Evolutionary conservation across 257 asterid species (phyloP).

Genomic region (Nemophila menziesii): DNA sequence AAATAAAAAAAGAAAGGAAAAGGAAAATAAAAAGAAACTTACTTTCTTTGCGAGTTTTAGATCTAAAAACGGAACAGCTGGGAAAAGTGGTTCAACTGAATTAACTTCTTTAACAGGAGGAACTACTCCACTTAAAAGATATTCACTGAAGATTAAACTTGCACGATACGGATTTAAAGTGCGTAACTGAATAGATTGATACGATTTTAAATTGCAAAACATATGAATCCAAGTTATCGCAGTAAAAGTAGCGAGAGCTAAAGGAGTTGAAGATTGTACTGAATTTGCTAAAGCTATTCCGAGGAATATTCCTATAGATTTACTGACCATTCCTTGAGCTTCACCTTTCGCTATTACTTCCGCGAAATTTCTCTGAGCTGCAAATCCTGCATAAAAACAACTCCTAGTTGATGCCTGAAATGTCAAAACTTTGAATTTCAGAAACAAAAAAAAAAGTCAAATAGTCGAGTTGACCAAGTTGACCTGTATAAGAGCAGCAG

Average conservation of each 20-base stretch:
- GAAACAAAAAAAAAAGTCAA: neutral
- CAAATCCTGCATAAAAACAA: constrained; percentile 97
- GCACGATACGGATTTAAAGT: constrained; percentile 97
- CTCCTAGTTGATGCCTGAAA: constrained; percentile 94
- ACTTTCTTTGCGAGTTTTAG: no score
- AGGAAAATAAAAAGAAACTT: no score
- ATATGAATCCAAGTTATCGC: constrained; percentile 98
- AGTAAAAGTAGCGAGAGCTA: no score
- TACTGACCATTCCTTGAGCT: constrained; percentile 99
- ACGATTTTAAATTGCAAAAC: constrained; percentile 96
- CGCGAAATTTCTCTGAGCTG: constrained; percentile 96
- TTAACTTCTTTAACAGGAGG: no score
- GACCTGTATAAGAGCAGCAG: constrained; percentile 91
- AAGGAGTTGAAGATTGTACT: constrained; percentile 74
- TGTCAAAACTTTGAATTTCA: no score
- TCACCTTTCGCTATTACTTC: constrained; percentile 99
- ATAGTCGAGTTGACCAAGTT: no score
- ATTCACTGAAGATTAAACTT: no score
- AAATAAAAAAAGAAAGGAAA: no score
- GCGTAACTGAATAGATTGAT: constrained; percentile 94
- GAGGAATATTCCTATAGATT: constrained; percentile 75
- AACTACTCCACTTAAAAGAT: no score
- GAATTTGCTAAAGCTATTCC: constrained; percentile 79
- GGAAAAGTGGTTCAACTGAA: no score
- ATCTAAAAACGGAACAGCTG: no score